Conservation (phyloP, 2,329 filamentous ascomycete genomes). For the Fusarium sp. region DNA sequence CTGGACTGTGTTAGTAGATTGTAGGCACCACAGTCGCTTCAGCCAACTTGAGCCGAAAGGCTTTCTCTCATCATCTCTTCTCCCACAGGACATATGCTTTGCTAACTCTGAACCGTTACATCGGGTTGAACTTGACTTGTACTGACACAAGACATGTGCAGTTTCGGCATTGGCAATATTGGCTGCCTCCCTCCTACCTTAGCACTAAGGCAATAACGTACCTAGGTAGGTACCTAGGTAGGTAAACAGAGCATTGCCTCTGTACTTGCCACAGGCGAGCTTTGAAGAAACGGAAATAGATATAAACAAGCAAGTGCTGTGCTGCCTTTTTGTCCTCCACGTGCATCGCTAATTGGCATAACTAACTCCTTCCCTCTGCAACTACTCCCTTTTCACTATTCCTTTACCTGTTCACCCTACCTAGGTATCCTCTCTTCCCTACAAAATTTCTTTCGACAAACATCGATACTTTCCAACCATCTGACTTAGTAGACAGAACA, state of each 20-base stretch:
- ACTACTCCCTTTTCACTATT: slow-evolving; percentile 11
- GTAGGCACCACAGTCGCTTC: not conserved
- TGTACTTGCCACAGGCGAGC: not conserved
- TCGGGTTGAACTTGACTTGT: not conserved
- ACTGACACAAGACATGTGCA: not conserved
- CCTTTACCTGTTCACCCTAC: slow-evolving; percentile 32
- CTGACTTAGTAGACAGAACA: slow-evolving; percentile 12
- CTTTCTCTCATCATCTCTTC: not conserved
- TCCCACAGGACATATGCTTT: not conserved
- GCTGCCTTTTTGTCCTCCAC: not conserved
- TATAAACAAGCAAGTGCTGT: slow-evolving; percentile 1
- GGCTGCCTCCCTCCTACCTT: not conserved
- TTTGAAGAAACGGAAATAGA: not conserved
- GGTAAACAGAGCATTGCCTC: not conserved
- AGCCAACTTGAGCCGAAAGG: not conserved
- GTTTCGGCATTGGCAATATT: not conserved
- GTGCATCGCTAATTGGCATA: slow-evolving; percentile 8
- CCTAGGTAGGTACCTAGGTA: too few species aligned
- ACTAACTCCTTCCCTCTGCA: slow-evolving; percentile 41
- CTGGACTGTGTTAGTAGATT: not conserved
- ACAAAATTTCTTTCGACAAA: slow-evolving; percentile 32
- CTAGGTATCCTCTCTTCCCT: slow-evolving; percentile 31
- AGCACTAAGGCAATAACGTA: not conserved
- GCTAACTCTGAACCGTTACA: not conserved
- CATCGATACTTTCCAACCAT: slow-evolving; percentile 38